Evolutionary conservation across 1,284 basidiomycete species (phyloP).

Genomic region (Irpex sp.): DNA sequence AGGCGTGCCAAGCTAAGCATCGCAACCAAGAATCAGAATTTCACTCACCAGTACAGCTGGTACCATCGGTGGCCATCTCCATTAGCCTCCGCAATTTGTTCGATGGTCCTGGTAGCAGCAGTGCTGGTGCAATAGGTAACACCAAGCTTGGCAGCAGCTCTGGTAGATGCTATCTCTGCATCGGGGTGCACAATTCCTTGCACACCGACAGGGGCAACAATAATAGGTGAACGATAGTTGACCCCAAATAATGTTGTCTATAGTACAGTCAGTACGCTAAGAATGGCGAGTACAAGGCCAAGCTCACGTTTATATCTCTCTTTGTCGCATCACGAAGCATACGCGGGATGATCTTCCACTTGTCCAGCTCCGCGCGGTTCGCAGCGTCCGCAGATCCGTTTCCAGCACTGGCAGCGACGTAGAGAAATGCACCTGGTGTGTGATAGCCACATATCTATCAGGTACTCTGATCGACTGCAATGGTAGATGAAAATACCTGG

Average conservation of each 20-base stretch:
- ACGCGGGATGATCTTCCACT: constrained; percentile 65
- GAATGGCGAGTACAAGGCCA: neutral
- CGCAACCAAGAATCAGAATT: neutral
- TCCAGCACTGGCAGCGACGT: constrained; percentile 60
- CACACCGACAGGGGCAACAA: constrained; percentile 72
- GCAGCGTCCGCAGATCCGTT: constrained; percentile 48
- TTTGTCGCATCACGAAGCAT: constrained; percentile 69
- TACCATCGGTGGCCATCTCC: constrained; percentile 65
- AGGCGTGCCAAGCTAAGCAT: no score
- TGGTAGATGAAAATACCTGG: constrained; percentile 23
- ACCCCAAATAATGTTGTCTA: constrained; percentile 69
- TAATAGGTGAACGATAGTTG: constrained; percentile 54
- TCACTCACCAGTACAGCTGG: constrained; percentile 68
- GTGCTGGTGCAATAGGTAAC: constrained; percentile 73
- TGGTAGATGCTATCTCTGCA: constrained; percentile 65
- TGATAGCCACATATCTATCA: neutral
- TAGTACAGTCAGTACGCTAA: constrained; percentile 8
- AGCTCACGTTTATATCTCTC: constrained; percentile 53
- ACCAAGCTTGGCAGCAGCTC: constrained; percentile 56
- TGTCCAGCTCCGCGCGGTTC: constrained; percentile 51
- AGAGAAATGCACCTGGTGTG: constrained; percentile 52
- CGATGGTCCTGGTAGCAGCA: constrained; percentile 63
- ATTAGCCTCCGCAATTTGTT: constrained; percentile 65
- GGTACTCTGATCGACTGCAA: constrained; percentile 1
- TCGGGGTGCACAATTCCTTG: constrained; percentile 65